These are phyloP conservation scores for Polyporus tsugae DNA, from an alignment of 1,284 basidiomycete species.

Conservation along the genomic window DNA sequence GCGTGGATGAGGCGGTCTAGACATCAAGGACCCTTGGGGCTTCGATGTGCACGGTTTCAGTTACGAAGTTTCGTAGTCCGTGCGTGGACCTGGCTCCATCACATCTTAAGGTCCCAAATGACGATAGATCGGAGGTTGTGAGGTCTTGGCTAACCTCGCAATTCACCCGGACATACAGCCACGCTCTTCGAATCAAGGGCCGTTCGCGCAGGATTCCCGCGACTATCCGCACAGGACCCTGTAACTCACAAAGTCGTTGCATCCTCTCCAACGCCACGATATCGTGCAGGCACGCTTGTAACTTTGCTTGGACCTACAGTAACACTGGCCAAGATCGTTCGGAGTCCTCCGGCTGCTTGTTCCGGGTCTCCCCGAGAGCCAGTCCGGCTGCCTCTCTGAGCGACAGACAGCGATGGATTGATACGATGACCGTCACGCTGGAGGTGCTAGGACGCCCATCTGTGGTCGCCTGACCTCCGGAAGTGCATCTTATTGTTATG, in stretches of 20 bases:
- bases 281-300: neutral
- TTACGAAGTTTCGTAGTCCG: neutral
- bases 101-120: neutral
- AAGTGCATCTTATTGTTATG: conserved; percentile 4
- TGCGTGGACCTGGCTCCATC: neutral
- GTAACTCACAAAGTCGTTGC: neutral
- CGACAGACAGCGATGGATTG: conserved; percentile 1
- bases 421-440: neutral
- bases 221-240: neutral
- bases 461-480: conserved; percentile 2
- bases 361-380: neutral
- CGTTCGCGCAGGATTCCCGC: conserved; percentile 1
- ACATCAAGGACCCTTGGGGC: neutral
- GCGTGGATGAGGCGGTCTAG: neutral
- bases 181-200: neutral
- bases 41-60: neutral
- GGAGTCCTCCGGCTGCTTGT: neutral
- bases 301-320: neutral
- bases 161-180: neutral
- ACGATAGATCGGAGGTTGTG: neutral
- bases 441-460: conserved; percentile 2
- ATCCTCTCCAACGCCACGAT: neutral
- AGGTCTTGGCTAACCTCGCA: neutral
- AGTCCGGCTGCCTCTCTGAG: neutral
- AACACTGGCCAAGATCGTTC: neutral